phyloP scores from a whole-genome alignment of 371 early-diverging fungal genomes.

The Chytridiales sp. region DNA sequence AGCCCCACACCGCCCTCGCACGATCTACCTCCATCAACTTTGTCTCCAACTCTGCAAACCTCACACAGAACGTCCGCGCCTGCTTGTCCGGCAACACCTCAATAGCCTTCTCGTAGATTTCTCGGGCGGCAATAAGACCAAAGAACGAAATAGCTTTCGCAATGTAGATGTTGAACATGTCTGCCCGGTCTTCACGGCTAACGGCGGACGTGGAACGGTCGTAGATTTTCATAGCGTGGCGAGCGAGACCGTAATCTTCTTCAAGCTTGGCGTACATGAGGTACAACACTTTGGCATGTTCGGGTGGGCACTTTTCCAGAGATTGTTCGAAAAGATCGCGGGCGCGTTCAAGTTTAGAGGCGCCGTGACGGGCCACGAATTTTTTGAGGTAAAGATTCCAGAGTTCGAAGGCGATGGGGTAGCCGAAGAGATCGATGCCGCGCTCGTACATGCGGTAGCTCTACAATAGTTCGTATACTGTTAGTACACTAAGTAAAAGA shows the following conservation, averaged over 20 bases:
- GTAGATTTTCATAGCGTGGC: slow-evolving; percentile 91
- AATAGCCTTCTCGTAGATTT: slow-evolving; percentile 90
- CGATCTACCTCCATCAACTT: slow-evolving; percentile 95
- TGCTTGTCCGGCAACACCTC: slow-evolving; percentile 81
- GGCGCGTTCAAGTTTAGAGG: slow-evolving; percentile 83
- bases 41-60: slow-evolving; percentile 85
- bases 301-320: slow-evolving; percentile 80
- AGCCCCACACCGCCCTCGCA: slow-evolving; percentile 87
- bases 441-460: slow-evolving; percentile 93
- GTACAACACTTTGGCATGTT: slow-evolving; percentile 82
- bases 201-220: slow-evolving; percentile 86
- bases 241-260: slow-evolving; percentile 88
- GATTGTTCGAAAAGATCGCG: slow-evolving; percentile 97
- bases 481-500: background rate
- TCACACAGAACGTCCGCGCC: slow-evolving; percentile 75
- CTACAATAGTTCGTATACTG: slow-evolving; percentile 14
- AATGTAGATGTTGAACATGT: slow-evolving; percentile 86
- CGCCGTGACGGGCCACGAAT: slow-evolving; percentile 85
- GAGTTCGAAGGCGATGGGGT: slow-evolving; percentile 94
- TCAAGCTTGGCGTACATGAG: slow-evolving; percentile 93
- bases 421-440: slow-evolving; percentile 93
- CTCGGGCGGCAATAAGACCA: slow-evolving; percentile 84
- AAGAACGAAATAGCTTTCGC: slow-evolving; percentile 83
- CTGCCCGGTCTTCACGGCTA: slow-evolving; percentile 69
- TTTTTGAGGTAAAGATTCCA: slow-evolving; percentile 94